These are phyloP conservation scores for Apiotrichum veenhuisii DNA, from an alignment of 1,284 basidiomycete genomes.

Conservation along the genomic window DNA sequence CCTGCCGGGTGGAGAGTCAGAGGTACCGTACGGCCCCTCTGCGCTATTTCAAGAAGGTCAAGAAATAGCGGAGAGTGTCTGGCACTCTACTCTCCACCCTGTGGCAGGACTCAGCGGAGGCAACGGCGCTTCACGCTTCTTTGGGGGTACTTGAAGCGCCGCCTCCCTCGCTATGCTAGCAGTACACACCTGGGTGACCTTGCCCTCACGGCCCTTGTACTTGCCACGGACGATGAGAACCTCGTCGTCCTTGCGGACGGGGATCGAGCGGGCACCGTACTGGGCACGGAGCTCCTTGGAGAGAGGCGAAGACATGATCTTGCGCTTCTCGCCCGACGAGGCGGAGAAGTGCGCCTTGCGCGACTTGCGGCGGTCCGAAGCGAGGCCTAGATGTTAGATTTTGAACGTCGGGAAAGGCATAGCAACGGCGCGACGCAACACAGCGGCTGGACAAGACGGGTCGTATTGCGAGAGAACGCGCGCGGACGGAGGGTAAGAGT, in stretches of 20 bases:
- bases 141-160: neutral
- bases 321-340: constrained; percentile 87
- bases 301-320: constrained; percentile 95
- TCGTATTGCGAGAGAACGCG: no score
- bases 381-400: constrained; percentile 36
- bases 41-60: no score
- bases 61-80: neutral
- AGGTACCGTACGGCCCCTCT: neutral
- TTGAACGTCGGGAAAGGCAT: neutral
- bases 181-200: constrained; percentile 68
- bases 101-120: neutral
- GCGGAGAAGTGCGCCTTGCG: constrained; percentile 95
- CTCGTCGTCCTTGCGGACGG: constrained; percentile 97
- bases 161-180: neutral
- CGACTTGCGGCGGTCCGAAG: constrained; percentile 74
- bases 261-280: constrained; percentile 89
- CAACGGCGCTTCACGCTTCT: constrained; percentile 9
- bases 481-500: no score
- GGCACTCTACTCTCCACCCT: neutral
- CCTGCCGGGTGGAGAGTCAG: constrained; percentile 1
- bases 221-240: constrained; percentile 93
- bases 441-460: no score
- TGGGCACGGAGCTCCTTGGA: constrained; percentile 92
- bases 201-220: constrained; percentile 98
- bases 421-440: neutral